Evolutionary conservation across 805 yeast genomes (phyloP).

Genomic region (Candida parachauliodes): DNA sequence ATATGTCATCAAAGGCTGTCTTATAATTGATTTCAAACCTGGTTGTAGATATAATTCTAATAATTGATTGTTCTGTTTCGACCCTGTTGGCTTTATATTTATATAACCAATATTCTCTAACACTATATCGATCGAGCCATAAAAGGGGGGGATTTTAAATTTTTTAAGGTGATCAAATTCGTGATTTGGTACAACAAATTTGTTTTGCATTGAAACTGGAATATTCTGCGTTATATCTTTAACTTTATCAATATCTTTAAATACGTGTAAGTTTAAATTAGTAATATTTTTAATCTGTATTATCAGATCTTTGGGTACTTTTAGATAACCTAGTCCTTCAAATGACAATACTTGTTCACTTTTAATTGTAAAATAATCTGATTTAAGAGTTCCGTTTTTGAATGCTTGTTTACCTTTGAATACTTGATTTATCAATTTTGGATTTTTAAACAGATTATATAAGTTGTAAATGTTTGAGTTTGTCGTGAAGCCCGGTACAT

Average conservation of each 20-base stretch:
- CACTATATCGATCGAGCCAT: constrained; percentile 63
- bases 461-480: constrained; percentile 10
- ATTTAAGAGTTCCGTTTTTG: constrained; percentile 26
- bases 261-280: constrained; percentile 37
- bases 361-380: constrained; percentile 34
- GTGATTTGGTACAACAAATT: constrained; percentile 10
- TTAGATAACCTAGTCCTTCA: constrained; percentile 61
- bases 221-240: constrained; percentile 13
- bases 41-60: constrained; percentile 48
- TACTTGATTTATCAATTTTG: constrained; percentile 21
- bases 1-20: constrained; percentile 49
- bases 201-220: constrained; percentile 10
- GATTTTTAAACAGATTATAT: constrained; percentile 12
- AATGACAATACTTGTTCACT: constrained; percentile 46
- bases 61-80: constrained; percentile 21
- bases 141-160: constrained; percentile 66
- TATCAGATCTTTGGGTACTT: constrained; percentile 50
- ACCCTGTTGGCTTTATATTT: constrained; percentile 58
- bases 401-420: constrained; percentile 26
- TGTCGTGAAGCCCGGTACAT: constrained; percentile 46
- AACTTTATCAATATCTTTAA: constrained; percentile 28
- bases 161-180: constrained; percentile 28
- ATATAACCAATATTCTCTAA: constrained; percentile 63
- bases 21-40: constrained; percentile 49
- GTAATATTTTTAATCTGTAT: constrained; percentile 46